Base-by-base conservation (phyloP, 1,284 basidiomycete genomes). In the Cryptococcus hybrid region DNA sequence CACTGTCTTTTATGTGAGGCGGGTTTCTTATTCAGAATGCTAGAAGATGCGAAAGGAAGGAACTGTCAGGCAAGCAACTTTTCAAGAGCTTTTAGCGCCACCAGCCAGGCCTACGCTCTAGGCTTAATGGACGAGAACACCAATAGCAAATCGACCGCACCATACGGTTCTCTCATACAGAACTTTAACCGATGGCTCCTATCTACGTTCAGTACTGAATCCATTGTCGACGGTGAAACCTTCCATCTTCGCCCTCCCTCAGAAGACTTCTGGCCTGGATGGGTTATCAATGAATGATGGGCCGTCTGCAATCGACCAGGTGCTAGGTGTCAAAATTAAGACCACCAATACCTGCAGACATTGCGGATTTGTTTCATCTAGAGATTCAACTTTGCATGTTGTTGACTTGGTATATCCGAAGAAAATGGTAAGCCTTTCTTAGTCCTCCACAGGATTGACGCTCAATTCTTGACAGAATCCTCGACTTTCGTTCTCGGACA, bases 31-130 rank as follows among this genome's bases (percentile, higher is more conserved):
- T 89, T 89, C 63, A 85, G 92, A 39, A 99, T 97, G 94, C 82
- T 99, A 34, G 90, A 95, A 74, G 93, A 98, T 70, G 96, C 95
- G 0, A 83, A 83, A 51, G 96, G 95, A 0, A 91, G 85, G 15
- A 98, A 99, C 69, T 98, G 95, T 70, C 96, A 98, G 74, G 87
- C 93, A 5, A 92, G 88, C 73, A 99, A 99, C 77, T 97, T 98
- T 68, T 94, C 94, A 71, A 88, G 92, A 74, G 90, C 93, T 0
- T 89, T 98, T 49, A 88, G 89, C 13, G 86, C 87, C 18, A 82
- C 80, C 36, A 79, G 80, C 18, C 90, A 94, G 77, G 87, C 88
- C 13, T 87, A 88, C 58, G 87, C 90, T 7, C 85, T 98, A 34
- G 92, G 94, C 39, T 82, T 98, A 38, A 85, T 97, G 65, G 95